Base-by-base conservation (phyloP, 148 eudicot genomes). In the Tetragonia tetragonoides region DNA sequence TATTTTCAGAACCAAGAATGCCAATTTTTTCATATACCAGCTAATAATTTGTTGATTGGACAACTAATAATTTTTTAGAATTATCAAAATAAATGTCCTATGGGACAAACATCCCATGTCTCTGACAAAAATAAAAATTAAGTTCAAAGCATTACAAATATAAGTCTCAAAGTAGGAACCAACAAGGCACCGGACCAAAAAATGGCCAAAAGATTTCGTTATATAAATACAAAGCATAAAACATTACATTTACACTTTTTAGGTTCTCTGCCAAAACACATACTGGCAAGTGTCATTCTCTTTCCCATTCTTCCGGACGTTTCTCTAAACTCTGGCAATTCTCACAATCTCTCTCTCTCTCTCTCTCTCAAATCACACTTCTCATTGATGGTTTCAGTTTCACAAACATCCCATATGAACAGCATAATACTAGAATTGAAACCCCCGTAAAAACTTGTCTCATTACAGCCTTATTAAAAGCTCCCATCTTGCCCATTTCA, bases 231-330 rank as follows among this genome's bases (percentile, higher is more conserved):
- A 54, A 54, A 54, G 16, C 21, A 2, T 20, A 59, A 5, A 59
- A 59, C 16, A 59, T 20, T 17, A 59, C 21, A 59, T 20, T 20
- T 60, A 6, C 8, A 3, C 28, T 20, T 5, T 10, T 10, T 17
- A 65, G 37, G 17, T 73, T 24, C 1, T 75, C 65, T 46, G 49
- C 49, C 49, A 46, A 72, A 39, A 72, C 81, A 79, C 65, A 40
- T 28, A 6, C 40, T 79, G 77, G 60, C 76, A 73, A 73, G 82
- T 79, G 82, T 79, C 77, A 73, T 79, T 70, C 62, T 49, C 16
- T 66, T 57, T 72, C 68, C 80, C 77, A 23, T 39, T 7, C 63
- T 66, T 65, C 44, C 73, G 84, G 77, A 77, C 80, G 56, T 62
- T 81, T 72, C 80, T 65, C 23, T 80, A 44, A 44, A 39, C 74